Evolutionary conservation across 352 stramenopile genomes (phyloP), one percentile per base, ranked within the genome.

Genomic region (Globisporangium orthogonon): DNA sequence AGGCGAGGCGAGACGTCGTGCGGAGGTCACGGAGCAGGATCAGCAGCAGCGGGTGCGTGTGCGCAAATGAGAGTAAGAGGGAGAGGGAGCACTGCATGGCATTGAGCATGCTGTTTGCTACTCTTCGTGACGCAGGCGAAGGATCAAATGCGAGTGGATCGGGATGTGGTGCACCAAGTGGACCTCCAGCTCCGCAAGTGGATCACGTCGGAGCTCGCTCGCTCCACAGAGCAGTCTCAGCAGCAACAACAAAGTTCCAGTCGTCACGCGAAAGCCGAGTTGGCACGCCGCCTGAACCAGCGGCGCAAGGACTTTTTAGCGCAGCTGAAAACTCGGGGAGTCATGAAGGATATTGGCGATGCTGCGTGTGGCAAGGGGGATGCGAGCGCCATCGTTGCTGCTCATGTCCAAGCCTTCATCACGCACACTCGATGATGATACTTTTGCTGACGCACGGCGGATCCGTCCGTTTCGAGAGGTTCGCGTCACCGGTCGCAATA

Each of bases 171-270:
- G 13, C 78, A 91, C 45, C 63, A 67, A 11, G 69, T 91, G 29
- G 81, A 89, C 43, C 56, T 89, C 54, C 58, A 73, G 29, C 67
- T 88, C 4, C 70, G 81, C 33, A 70, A 71, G 30, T 87, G 76
- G 75, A 75, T 89, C 63, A 80, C 78, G 1, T 49, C 35, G 18
- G 55, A 68, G 50, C 60, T 88, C 1, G 30, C 30, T 47, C 15
- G 18, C 17, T 10, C 15, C 6, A 13, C 9, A 7, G 28, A 35
- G 28, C n/a, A 17, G 13, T 9, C 11, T 50, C 64, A 61, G 11
- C 46, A 58, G 13, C 54, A 65, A 7, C 46, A 33, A 4, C 37
- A 61, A 0, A 31, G 66, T 23, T 48, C 48, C 14, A 17, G 37
- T 18, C 41, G 51, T 30, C 54, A 30, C 3, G 5, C 62, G 7